Percentiles rank a stretch among this genome's conserved stretches.
Evolutionary conservation across 2,329 filamentous ascomycete species (phyloP).

Genomic region (Sclerotinia sclerotiorum): DNA sequence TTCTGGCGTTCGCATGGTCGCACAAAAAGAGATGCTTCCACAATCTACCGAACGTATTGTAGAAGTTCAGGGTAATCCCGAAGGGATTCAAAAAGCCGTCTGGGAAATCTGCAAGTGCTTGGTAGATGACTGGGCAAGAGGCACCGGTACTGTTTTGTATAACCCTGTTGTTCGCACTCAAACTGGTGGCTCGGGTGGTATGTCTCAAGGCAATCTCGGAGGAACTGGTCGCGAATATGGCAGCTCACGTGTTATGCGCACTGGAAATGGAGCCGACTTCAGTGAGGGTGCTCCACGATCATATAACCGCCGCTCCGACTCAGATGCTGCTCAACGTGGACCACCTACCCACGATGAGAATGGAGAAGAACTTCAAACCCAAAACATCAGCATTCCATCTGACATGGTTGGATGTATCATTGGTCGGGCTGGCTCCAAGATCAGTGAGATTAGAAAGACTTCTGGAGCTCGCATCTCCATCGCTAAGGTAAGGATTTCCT

Average conservation of each 20-base stretch:
- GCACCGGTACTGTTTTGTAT: slow-evolving; percentile 95
- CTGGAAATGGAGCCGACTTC: slow-evolving; percentile 96
- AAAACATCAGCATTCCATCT: slow-evolving; percentile 98
- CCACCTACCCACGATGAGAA: slow-evolving; percentile 91
- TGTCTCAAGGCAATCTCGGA: slow-evolving; percentile 50
- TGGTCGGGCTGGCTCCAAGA: slow-evolving; percentile 91
- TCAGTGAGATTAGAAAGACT: slow-evolving; percentile 96
- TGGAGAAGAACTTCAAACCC: slow-evolving; percentile 95
- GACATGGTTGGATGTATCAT: slow-evolving; percentile 99
- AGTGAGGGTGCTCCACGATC: slow-evolving; percentile 73
- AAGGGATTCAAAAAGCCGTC: slow-evolving; percentile 91
- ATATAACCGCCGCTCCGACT: slow-evolving; percentile 78
- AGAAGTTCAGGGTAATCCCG: slow-evolving; percentile 91
- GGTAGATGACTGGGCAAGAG: slow-evolving; percentile 95
- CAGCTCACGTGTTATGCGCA: slow-evolving; percentile 79
- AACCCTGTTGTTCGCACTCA: slow-evolving; percentile 92
- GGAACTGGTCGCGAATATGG: slow-evolving; percentile 54
- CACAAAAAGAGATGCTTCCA: slow-evolving; percentile 98
- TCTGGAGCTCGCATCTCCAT: slow-evolving; percentile 97
- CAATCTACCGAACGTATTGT: slow-evolving; percentile 98
- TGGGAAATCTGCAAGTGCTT: slow-evolving; percentile 99
- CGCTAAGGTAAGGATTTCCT: slow-evolving; percentile 60
- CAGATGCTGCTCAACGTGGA: slow-evolving; percentile 75
- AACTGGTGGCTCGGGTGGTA: slow-evolving; percentile 47
- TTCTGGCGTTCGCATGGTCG: slow-evolving; percentile 97